These are phyloP conservation scores for Pseudopyrenochaeta lycopersici DNA, from an alignment of 2,329 filamentous ascomycete genomes.

Conservation along the genomic window DNA sequence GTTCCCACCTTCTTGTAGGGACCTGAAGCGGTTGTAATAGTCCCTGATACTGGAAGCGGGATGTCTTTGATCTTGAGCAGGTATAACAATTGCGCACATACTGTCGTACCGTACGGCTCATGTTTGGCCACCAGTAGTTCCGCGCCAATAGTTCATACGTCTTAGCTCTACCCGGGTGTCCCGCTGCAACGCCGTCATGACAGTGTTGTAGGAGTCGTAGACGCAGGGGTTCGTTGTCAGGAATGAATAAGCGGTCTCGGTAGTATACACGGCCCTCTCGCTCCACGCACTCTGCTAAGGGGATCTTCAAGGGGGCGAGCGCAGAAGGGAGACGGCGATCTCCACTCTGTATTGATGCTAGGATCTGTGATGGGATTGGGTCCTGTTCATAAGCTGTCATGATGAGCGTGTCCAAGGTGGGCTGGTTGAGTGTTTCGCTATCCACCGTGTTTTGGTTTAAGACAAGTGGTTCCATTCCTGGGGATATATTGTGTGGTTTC, in stretches of 20 bases:
- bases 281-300: conserved; percentile 1
- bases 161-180: neutral
- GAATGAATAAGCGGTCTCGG: neutral
- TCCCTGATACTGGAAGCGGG: too few relatives aligned
- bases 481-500: neutral
- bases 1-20: too few relatives aligned
- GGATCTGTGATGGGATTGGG: too few relatives aligned
- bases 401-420: too few relatives aligned
- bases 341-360: too few relatives aligned
- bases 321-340: too few relatives aligned
- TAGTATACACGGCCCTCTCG: neutral
- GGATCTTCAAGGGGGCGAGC: too few relatives aligned
- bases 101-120: neutral
- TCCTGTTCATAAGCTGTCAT: too few relatives aligned
- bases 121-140: neutral
- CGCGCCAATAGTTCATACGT: neutral
- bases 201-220: neutral
- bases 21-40: too few relatives aligned
- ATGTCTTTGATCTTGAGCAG: neutral
- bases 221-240: neutral
- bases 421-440: too few relatives aligned
- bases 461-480: too few relatives aligned
- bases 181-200: neutral
- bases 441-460: too few relatives aligned
- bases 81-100: neutral